phyloP scores from a whole-genome alignment of 179 eudicot genomes.

The Actinidia polygama region DNA sequence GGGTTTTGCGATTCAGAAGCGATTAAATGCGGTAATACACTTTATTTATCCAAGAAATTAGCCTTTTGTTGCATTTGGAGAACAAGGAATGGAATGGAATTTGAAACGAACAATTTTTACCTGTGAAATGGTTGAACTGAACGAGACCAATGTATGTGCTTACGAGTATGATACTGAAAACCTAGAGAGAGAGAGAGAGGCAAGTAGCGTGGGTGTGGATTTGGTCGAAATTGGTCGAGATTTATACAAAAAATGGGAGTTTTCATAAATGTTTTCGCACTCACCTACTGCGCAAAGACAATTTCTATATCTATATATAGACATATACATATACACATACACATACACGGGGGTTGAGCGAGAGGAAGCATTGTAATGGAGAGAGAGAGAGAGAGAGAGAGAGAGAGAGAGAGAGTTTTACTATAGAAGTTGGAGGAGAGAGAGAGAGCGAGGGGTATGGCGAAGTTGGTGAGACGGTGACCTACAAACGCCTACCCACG shows the following conservation, averaged over 20 bases:
- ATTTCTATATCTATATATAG: too few species aligned
- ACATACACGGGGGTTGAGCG: too few species aligned
- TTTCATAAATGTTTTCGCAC: background rate
- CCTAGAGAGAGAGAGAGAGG: background rate
- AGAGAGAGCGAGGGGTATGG: background rate
- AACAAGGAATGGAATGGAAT: background rate
- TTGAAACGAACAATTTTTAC: background rate
- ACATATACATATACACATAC: too few species aligned
- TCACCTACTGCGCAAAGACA: slow-evolving; percentile 11
- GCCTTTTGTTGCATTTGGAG: background rate
- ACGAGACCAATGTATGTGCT: background rate
- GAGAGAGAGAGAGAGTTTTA: background rate
- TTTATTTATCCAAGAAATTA: background rate
- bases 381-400: background rate
- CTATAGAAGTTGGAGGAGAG: background rate
- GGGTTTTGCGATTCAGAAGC: background rate
- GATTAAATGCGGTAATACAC: background rate
- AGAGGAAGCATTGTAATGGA: too few species aligned
- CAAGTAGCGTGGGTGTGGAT: background rate
- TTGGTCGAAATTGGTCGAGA: background rate
- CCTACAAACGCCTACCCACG: background rate
- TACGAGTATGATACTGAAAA: background rate
- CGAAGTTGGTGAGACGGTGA: slow-evolving; percentile 16
- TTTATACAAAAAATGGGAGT: background rate
- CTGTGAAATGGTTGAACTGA: background rate